phyloP scores from a whole-genome alignment of 177 flowering plant species.

The Vitis hybrid region DNA sequence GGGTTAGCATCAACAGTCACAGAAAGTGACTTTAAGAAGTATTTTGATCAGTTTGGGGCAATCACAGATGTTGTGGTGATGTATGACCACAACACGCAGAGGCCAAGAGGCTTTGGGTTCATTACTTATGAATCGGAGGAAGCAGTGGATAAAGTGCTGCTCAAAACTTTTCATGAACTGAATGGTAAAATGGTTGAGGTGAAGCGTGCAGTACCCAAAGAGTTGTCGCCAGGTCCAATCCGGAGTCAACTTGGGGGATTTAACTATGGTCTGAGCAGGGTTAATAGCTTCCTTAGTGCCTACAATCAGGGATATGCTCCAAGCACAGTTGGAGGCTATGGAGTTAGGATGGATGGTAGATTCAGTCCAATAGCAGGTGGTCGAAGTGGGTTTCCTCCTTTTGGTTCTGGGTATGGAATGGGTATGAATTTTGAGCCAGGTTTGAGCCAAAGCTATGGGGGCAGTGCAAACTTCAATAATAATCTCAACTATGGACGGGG shows the following conservation, averaged over 20 bases:
- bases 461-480: conserved; percentile 31
- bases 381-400: conserved; percentile 48
- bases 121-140: conserved; percentile 54
- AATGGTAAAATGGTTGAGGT: conserved; percentile 61
- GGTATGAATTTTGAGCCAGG: conserved; percentile 47
- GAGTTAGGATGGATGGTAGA: conserved; percentile 50
- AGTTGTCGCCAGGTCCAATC: conserved; percentile 53
- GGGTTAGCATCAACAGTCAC: conserved; percentile 62
- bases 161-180: conserved; percentile 48
- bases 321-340: conserved; percentile 41
- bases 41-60: conserved; percentile 55
- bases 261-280: conserved; percentile 43
- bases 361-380: conserved; percentile 46
- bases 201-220: conserved; percentile 61
- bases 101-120: conserved; percentile 57
- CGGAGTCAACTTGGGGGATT: conserved; percentile 49
- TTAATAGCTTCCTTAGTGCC: conserved; percentile 44
- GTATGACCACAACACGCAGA: conserved; percentile 59
- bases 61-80: conserved; percentile 59
- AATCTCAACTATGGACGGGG: conserved; percentile 43
- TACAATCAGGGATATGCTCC: conserved; percentile 45
- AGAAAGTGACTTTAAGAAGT: conserved; percentile 47
- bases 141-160: conserved; percentile 46
- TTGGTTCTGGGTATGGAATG: conserved; percentile 50
- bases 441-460: conserved; percentile 33